Conservation (phyloP, 1,284 basidiomycete genomes). For the Cystobasidium slooffiae region DNA sequence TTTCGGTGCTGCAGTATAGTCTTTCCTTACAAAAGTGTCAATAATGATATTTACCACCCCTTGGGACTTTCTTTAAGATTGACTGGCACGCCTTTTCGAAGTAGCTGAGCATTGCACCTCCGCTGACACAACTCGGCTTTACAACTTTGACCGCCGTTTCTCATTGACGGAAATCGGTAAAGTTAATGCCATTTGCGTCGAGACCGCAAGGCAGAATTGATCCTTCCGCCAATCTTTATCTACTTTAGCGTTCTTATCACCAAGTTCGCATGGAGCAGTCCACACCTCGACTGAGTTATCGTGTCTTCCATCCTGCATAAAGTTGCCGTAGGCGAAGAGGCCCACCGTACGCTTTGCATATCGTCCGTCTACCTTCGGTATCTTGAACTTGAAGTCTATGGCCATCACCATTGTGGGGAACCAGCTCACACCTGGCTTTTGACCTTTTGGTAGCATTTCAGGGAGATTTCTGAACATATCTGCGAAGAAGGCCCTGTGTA, state of each 20-base stretch:
- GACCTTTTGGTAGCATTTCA: slow-evolving; percentile 31
- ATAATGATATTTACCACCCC: too few species aligned
- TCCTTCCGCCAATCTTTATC: slow-evolving; percentile 28
- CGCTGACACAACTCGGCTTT: not conserved
- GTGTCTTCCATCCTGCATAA: slow-evolving; percentile 35
- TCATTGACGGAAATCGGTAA: slow-evolving; percentile 39
- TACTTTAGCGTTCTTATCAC: slow-evolving; percentile 8
- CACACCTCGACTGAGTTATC: slow-evolving; percentile 42
- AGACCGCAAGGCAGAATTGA: slow-evolving; percentile 32
- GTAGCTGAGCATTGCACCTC: not conserved
- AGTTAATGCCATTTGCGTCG: slow-evolving; percentile 38
- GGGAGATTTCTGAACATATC: slow-evolving; percentile 43
- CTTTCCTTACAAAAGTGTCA: too few species aligned
- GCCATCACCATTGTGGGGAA: slow-evolving; percentile 44
- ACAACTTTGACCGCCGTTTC: slow-evolving; percentile 29
- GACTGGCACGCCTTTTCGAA: not conserved
- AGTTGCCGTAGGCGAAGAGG: slow-evolving; percentile 27
- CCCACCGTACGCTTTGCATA: slow-evolving; percentile 37
- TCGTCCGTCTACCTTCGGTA: not conserved
- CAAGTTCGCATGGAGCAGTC: slow-evolving; percentile 38
- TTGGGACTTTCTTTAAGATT: too few species aligned
- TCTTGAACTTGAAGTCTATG: slow-evolving; percentile 42
- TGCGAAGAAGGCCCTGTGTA: slow-evolving; percentile 33
- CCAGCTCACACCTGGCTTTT: slow-evolving; percentile 35
- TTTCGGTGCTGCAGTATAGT: not conserved